Base-by-base conservation (phyloP, 1,284 basidiomycete genomes). In the Psilocybe mexicana region DNA sequence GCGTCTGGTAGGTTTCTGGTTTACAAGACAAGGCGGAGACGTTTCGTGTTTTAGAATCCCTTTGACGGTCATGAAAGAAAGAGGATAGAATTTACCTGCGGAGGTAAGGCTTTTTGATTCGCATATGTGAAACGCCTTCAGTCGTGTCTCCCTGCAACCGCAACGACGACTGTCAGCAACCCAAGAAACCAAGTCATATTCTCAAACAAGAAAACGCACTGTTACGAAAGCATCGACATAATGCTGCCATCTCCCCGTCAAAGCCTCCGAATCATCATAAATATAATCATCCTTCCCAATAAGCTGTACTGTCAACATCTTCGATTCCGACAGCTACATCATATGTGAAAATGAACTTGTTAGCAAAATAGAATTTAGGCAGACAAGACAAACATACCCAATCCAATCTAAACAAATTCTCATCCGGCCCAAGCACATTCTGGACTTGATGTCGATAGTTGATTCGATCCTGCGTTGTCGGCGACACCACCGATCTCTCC, bases 361-460 rank as follows among this genome's bases (percentile, higher is more conserved):
- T 18, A 18, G 18, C 18, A 18, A 18, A 18, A 18, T 18, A 18
- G 18, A 18, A 18, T 18, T 18, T 18, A 18, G 18, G 18, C 18
- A 18, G 24, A 45, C 28, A 62, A 43, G 11, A 53, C 7, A n/a
- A 14, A 76, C 86, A 55, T 68, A 94, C 93, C 90, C 94, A 97
- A 74, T 96, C 94, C 47, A 98, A 85, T 23, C 93, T 84, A 79
- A 93, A 98, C 14, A 98, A 76, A 70, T 93, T 94, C 72, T 98
- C 96, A 56, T 98, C 95, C 0, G 88, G 82, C 1, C 92, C 93
- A 44, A 96, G 74, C 6, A 93, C 83, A 50, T 85, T 88, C 70
- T 98, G 96, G 0, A 90, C 92, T 54, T 86, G 86, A 69, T 90
- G 86, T 46, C 95, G 83, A 63, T 88, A 88, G 50, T 91, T 93